phyloP scores from a whole-genome alignment of 106 monocot species.

The Dendrobium huoshanense region DNA sequence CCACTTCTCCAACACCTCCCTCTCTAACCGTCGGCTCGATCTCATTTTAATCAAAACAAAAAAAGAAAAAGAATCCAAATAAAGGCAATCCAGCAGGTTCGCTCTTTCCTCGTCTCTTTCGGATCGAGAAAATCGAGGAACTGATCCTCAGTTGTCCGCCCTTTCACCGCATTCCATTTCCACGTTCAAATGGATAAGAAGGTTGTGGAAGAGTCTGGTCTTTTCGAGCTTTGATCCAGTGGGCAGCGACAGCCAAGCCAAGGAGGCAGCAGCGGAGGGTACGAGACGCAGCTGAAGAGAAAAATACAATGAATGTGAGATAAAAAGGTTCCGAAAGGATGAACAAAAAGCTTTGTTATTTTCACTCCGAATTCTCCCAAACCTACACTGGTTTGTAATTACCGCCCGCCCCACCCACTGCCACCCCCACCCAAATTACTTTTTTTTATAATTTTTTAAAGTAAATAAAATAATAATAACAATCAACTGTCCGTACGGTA shows the following conservation, averaged over 20 bases:
- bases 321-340: background rate
- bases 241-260: background rate
- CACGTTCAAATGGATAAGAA: background rate
- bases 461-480: too few relatives aligned
- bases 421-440: background rate
- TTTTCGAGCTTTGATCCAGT: background rate
- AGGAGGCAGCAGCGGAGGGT: background rate
- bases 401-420: background rate
- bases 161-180: slow-evolving; percentile 4
- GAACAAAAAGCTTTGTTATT: background rate
- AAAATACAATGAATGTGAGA: slow-evolving; percentile 8
- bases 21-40: background rate
- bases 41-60: background rate
- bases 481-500: too few relatives aligned
- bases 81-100: background rate
- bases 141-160: background rate
- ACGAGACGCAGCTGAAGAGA: background rate
- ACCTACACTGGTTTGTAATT: background rate
- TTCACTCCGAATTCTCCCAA: background rate
- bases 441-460: too few relatives aligned
- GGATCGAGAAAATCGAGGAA: slow-evolving; percentile 3
- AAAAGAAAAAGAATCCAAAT: background rate
- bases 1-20: background rate
- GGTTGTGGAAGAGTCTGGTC: background rate
- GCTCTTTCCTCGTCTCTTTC: background rate